Percentiles rank a stretch among this genome's conserved stretches.
phyloP scores from a whole-genome alignment of 768 basidiomycete genomes.

The Podaxis rugospora region DNA sequence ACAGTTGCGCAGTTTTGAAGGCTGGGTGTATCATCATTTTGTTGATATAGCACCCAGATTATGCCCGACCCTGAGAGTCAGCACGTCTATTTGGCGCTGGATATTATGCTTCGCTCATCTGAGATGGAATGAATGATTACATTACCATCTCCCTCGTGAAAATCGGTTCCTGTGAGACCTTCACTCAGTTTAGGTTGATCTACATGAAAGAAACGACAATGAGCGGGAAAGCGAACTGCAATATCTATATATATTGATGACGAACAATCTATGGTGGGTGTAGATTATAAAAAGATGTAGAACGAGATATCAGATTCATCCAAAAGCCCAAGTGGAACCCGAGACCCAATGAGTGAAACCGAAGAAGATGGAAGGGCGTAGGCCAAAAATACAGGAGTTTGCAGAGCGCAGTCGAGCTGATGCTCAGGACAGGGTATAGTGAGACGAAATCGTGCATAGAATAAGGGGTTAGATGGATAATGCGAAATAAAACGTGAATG shows the following conservation, averaged over 20 bases:
- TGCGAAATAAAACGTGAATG: background rate
- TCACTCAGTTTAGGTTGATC: background rate
- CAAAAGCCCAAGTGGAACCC: background rate
- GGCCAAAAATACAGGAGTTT: background rate
- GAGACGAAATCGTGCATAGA: background rate
- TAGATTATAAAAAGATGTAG: background rate
- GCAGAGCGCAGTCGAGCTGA: background rate
- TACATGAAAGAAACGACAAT: background rate
- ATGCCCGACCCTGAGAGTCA: background rate
- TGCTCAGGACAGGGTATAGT: background rate
- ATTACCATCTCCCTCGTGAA: background rate
- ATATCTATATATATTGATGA: background rate
- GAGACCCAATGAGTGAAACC: background rate
- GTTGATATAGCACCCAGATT: background rate
- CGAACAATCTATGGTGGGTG: background rate
- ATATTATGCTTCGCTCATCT: background rate
- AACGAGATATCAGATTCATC: background rate
- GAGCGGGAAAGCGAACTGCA: background rate
- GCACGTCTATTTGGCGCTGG: background rate
- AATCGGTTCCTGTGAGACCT: background rate
- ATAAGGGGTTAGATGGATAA: background rate
- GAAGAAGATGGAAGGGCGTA: background rate
- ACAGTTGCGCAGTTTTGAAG: background rate
- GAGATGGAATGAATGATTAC: background rate
- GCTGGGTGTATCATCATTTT: background rate